Conservation (phyloP, 1,284 basidiomycete species). For the Rhodofomes roseus region DNA sequence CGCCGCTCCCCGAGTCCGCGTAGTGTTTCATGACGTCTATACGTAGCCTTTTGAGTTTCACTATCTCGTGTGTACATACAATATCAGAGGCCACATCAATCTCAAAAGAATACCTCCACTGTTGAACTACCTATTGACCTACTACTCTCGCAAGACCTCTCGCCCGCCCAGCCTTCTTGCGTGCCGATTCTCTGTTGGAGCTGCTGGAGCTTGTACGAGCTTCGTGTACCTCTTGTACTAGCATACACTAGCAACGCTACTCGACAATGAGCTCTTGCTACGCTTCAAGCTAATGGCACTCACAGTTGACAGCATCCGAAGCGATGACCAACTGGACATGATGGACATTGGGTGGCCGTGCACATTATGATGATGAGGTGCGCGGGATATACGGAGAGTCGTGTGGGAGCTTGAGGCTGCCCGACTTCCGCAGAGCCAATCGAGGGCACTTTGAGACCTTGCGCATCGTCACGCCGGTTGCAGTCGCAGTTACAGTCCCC, state of each 20-base stretch:
- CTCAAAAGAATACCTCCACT: too few species aligned
- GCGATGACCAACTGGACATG: conserved; percentile 48
- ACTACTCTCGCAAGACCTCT: too few species aligned
- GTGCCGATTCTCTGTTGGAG: conserved; percentile 42
- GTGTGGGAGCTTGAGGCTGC: conserved; percentile 21
- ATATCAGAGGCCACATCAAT: too few species aligned
- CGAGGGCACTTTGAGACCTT: conserved; percentile 35
- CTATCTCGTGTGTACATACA: too few species aligned
- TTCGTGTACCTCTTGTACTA: conserved; percentile 68
- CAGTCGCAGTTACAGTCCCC: conserved; percentile 33
- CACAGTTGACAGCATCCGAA: conserved; percentile 53
- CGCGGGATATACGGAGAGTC: conserved; percentile 47
- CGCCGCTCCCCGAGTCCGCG: too few species aligned
- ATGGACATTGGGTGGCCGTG: conserved; percentile 41
- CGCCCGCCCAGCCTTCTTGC: too few species aligned
- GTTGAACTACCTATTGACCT: too few species aligned
- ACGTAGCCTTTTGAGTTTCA: too few species aligned
- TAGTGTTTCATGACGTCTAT: too few species aligned
- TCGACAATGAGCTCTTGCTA: conserved; percentile 41
- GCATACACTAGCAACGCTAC: conserved; percentile 44
- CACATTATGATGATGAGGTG: conserved; percentile 22
- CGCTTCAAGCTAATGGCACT: conserved; percentile 28
- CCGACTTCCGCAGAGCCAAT: conserved; percentile 21
- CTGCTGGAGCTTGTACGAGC: conserved; percentile 46
- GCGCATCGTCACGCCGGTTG: conserved; percentile 30